Evolutionary conservation across 345 rosid species (phyloP).

Genomic region (Erysimum cheiranthoides): DNA sequence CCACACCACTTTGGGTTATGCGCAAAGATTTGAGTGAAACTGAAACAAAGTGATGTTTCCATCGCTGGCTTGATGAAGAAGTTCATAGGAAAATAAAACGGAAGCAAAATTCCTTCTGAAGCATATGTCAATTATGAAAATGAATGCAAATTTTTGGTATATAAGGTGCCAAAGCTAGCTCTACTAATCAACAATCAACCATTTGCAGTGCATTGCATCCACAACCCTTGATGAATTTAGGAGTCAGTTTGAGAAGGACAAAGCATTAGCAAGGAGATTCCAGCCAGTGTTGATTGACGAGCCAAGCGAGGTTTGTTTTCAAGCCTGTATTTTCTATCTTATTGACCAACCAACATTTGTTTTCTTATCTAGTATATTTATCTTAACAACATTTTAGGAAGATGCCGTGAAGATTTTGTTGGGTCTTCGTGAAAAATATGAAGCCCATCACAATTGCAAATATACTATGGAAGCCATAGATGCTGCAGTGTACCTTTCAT

Average conservation of each 20-base stretch:
- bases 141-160: neutral
- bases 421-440: slow-evolving; percentile 91
- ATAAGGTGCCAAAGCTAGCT: slow-evolving; percentile 18
- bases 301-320: slow-evolving; percentile 78
- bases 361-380: slow-evolving; percentile 36
- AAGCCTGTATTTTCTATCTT: slow-evolving; percentile 16
- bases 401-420: slow-evolving; percentile 85
- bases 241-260: slow-evolving; percentile 87
- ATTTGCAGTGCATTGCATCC: slow-evolving; percentile 93
- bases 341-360: slow-evolving; percentile 10
- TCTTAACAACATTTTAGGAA: slow-evolving; percentile 59
- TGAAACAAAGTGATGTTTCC: neutral
- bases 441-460: slow-evolving; percentile 87
- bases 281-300: slow-evolving; percentile 91
- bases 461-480: slow-evolving; percentile 83
- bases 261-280: slow-evolving; percentile 94
- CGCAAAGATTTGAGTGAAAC: slow-evolving; percentile 8
- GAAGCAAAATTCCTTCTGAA: slow-evolving; percentile 17
- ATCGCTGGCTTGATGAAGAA: slow-evolving; percentile 21
- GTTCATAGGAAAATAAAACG: slow-evolving; percentile 12
- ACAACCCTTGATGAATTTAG: slow-evolving; percentile 90
- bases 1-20: slow-evolving; percentile 2
- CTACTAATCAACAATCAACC: slow-evolving; percentile 28
- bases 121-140: slow-evolving; percentile 22
- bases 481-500: slow-evolving; percentile 88